Evolutionary conservation across 2,329 filamentous ascomycete species (phyloP).

Genomic region (Trematosphaeria pertusa): DNA sequence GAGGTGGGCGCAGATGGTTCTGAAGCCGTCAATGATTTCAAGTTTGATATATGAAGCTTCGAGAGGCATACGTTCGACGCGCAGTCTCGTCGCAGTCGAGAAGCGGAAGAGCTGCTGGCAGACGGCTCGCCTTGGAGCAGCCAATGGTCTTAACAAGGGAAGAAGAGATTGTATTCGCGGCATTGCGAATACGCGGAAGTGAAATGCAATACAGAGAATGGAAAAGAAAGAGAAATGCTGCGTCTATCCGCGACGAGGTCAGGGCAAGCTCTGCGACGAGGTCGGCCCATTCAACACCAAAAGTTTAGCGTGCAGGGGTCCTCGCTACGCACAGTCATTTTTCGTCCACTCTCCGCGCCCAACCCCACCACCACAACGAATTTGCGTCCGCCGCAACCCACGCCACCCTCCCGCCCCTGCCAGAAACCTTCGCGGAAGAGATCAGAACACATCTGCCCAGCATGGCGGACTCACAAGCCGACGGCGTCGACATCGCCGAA

Average conservation of each 20-base stretch:
- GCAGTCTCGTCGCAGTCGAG: conserved; percentile 41
- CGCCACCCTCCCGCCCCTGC: conserved; percentile 18
- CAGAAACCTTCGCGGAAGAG: conserved; percentile 1
- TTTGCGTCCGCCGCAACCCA: conserved; percentile 22
- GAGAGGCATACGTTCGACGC: conserved; percentile 33
- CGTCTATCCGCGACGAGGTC: conserved; percentile 13
- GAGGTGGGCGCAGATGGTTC: conserved; percentile 32
- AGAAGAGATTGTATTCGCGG: conserved; percentile 44
- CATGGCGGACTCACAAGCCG: conserved; percentile 48
- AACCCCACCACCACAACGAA: conserved; percentile 18
- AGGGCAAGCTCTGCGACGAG: conserved; percentile 22
- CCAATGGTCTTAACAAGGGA: conserved; percentile 51
- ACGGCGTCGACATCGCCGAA: conserved; percentile 63
- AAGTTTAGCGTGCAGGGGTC: conserved; percentile 45
- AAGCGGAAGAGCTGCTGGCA: conserved; percentile 51
- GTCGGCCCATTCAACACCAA: conserved; percentile 45
- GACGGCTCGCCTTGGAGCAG: conserved; percentile 44
- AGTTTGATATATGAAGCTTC: too few species aligned
- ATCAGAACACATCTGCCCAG: conserved; percentile 21
- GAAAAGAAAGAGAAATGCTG: not conserved
- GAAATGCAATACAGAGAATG: not conserved
- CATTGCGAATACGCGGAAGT: conserved; percentile 29
- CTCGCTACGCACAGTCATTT: conserved; percentile 48
- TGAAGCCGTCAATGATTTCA: too few species aligned
- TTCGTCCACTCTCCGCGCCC: conserved; percentile 17